A percentile compares a stretch with the other conserved stretches of the same genome.
These are phyloP conservation scores for Trichoderma asperellum DNA, from an alignment of 2,329 filamentous ascomycete species.

Conservation along the genomic window DNA sequence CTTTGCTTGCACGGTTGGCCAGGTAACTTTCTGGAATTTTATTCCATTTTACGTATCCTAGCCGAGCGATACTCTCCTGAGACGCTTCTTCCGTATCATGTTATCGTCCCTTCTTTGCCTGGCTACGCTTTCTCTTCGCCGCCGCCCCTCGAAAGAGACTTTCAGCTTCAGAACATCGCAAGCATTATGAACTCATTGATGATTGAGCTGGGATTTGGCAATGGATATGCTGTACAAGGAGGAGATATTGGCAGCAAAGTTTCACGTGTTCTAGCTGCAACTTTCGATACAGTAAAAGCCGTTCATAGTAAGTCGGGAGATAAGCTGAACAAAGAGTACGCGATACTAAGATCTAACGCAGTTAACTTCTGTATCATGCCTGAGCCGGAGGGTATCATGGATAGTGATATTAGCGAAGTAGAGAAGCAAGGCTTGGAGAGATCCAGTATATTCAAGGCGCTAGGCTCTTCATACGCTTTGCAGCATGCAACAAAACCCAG, in stretches of 20 bases:
- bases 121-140: constrained; percentile 57
- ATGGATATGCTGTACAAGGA: constrained; percentile 59
- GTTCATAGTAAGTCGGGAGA: not conserved
- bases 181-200: constrained; percentile 56
- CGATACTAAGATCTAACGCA: not conserved
- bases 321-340: not conserved
- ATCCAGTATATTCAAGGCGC: not conserved
- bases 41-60: constrained; percentile 54
- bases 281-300: constrained; percentile 25
- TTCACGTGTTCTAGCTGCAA: constrained; percentile 46
- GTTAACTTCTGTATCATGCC: constrained; percentile 26
- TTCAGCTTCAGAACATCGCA: constrained; percentile 35
- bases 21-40: constrained; percentile 58
- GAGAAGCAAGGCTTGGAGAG: constrained; percentile 14
- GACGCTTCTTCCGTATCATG: constrained; percentile 58
- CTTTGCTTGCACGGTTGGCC: constrained; percentile 61
- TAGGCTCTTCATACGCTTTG: constrained; percentile 14
- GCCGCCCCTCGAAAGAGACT: constrained; percentile 52
- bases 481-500: constrained; percentile 21
- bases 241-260: constrained; percentile 58
- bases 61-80: constrained; percentile 52
- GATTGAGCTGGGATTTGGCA: constrained; percentile 30
- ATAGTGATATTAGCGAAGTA: not conserved
- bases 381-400: not conserved
- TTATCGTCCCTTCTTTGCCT: constrained; percentile 59